A percentile compares a stretch with the other conserved stretches of the same genome.
These are phyloP conservation scores for Fusarium agapanthi DNA, from an alignment of 2,329 filamentous ascomycete species.

Conservation along the genomic window DNA sequence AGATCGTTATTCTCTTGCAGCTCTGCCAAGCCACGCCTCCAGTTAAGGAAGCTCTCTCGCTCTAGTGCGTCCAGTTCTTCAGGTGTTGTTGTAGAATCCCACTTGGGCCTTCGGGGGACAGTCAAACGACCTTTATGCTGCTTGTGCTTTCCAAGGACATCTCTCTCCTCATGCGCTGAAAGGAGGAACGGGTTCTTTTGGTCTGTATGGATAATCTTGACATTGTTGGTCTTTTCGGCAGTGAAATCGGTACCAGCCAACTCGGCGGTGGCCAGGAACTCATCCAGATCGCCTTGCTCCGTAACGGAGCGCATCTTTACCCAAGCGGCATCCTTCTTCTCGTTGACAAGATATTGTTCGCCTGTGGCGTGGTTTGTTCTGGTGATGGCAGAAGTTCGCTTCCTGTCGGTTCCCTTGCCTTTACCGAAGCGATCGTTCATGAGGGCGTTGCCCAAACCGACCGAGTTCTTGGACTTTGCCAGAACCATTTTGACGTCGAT, in stretches of 20 bases:
- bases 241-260: conserved; percentile 99
- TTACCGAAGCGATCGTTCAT: conserved; percentile 99
- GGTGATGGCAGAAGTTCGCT: conserved; percentile 67
- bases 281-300: conserved; percentile 94
- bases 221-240: conserved; percentile 97
- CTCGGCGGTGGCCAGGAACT: conserved; percentile 95
- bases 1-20: conserved; percentile 93
- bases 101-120: conserved; percentile 87
- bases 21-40: conserved; percentile 90
- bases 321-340: conserved; percentile 90
- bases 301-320: conserved; percentile 99
- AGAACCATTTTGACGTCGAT: conserved; percentile 58
- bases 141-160: conserved; percentile 81
- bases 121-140: conserved; percentile 82
- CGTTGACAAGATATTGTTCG: conserved; percentile 92
- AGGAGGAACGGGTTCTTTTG: conserved; percentile 95
- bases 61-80: conserved; percentile 82
- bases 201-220: conserved; percentile 97
- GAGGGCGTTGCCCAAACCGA: conserved; percentile 94
- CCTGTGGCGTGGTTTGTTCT: conserved; percentile 82
- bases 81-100: conserved; percentile 86
- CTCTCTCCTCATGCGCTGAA: conserved; percentile 83
- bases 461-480: conserved; percentile 93
- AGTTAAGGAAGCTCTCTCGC: conserved; percentile 82
- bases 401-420: conserved; percentile 85